Base-by-base conservation (phyloP, 1,139 yeast genomes). In the Sugiyamaella novakii region DNA sequence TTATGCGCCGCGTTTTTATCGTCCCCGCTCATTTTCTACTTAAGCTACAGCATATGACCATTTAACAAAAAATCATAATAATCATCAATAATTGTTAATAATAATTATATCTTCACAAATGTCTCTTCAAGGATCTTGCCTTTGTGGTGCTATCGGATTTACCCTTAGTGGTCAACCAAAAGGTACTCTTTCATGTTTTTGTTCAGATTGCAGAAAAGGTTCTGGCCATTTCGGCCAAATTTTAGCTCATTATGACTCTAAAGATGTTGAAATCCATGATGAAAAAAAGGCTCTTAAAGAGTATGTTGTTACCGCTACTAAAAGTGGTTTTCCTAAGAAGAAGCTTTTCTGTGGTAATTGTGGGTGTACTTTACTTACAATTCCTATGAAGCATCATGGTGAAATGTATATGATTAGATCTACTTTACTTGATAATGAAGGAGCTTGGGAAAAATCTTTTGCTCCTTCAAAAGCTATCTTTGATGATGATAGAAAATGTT, bases 191-290 rank as follows among this genome's bases (percentile, higher is more conserved):
- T 43, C 55, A 3, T 64, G 68, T 51, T 63, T 54, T 47, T 64
- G 68, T 46, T n/a, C 43, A 8, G 67, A 64, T 43, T 64, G 68
- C 49, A 57, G 68, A 29, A 64, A 64, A 52, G 60, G 59, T 30
- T 59, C 67, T 7, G 68, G 68, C 10, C 59, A 61, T 46, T 50
- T 62, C 22, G 66, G 66, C 6, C 68, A 64, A 47, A 48, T 60
- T 37, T 42, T 62, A 3, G 54, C 60, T 10, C 48, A 49, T 25
- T 60, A 52, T 29, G 31, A 54, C 1, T 41, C 55, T 2, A 49
- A 48, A 4, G 50, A 63, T 18, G 56, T 64, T 15, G 42, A 50
- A 17, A 51, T 64, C 17, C 33, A 37, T 8, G 63, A 60, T 38
- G 41, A 50, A 2, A 39, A 56, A 3, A 38, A 52, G 2, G 35